Base-by-base conservation (phyloP, 257 asterid genomes). In the Anisodus acutangulus region DNA sequence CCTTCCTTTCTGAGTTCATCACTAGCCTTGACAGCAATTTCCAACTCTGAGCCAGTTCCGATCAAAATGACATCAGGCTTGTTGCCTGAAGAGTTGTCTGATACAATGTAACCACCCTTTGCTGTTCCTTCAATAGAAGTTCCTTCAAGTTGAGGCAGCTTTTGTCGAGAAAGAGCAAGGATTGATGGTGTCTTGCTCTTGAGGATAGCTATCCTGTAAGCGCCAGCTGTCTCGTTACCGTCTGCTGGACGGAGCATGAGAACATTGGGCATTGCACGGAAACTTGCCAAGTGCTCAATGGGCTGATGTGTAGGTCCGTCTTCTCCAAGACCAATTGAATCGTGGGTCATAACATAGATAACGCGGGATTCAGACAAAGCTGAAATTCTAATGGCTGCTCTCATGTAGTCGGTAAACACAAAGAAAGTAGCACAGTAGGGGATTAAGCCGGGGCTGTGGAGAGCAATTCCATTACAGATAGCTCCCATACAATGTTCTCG, bases 281-380 rank as follows among this genome's bases (percentile, higher is more conserved):
- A 93, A 86, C 96, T 93, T 22, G 97, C 93, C 71, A 93, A 70
- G 69, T 93, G 97, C 86, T 93, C 97, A 8, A 93, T 91, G 72
- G 97, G 97, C 89, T 93, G 97, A 79, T 93, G 97, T 35, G 97
- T 93, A 12, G 97, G 97, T 4, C 97, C 97, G 43, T 93, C 97
- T 87, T 93, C 97, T 85, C 97, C 97, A 10, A 93, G 97, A 15
- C 97, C 97, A 67, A 93, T 93, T 1, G 97, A 93, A 84, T 93
- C 97, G 43, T 93, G 97, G 86, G 97, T 93, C 97, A 93, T 93
- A 87, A 93, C 97, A 11, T 93, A 93, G 90, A 93, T 93, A 17
- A 93, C 97, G 67, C 97, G 86, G 3, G 97, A 88, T 81, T 92
- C 92, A 13, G 84, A 82, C 87, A 93, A 85, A 80, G 97, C 97